Evolutionary conservation across 2,329 filamentous ascomycete species (phyloP).

Genomic region (Alternaria incomplexa): DNA sequence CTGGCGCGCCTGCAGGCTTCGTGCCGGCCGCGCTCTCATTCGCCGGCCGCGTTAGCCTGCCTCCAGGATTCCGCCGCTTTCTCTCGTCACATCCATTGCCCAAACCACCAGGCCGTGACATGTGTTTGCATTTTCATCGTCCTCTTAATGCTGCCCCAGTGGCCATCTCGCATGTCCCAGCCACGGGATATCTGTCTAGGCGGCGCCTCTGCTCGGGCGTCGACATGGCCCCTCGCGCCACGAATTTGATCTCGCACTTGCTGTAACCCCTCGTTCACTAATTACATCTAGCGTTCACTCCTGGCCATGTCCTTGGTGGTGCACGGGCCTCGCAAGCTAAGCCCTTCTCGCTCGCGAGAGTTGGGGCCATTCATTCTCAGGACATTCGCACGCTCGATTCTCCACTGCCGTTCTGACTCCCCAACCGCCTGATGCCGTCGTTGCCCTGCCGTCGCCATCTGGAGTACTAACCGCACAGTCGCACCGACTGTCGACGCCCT

Average conservation of each 20-base stretch:
- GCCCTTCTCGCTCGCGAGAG: slow-evolving; percentile 15
- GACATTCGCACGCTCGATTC: slow-evolving; percentile 25
- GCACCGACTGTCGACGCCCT: slow-evolving; percentile 18
- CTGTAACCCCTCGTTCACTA: slow-evolving; percentile 20
- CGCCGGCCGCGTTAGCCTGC: background rate
- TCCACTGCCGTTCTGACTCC: slow-evolving; percentile 33
- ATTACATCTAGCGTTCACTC: slow-evolving; percentile 20
- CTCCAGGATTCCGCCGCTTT: slow-evolving; percentile 7
- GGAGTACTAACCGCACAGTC: slow-evolving; percentile 23
- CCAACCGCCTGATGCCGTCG: slow-evolving; percentile 25
- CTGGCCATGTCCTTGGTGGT: slow-evolving; percentile 14
- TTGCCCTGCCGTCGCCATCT: slow-evolving; percentile 15
- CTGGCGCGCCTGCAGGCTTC: slow-evolving; percentile 3
- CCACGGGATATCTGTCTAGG: background rate
- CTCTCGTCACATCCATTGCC: slow-evolving; percentile 14
- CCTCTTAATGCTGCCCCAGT: background rate
- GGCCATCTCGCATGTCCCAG: background rate
- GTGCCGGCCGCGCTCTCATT: slow-evolving; percentile 3
- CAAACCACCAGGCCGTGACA: slow-evolving; percentile 6
- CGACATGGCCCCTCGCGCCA: slow-evolving; percentile 2
- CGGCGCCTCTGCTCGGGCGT: background rate
- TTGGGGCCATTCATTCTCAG: slow-evolving; percentile 21
- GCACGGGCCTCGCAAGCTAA: slow-evolving; percentile 12
- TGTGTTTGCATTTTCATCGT: slow-evolving; percentile 2
- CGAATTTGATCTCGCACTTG: slow-evolving; percentile 6